Percentiles rank a stretch among this genome's conserved stretches.
These are phyloP conservation scores for Clarireedia paspali DNA, from an alignment of 2,329 filamentous ascomycete species.

Conservation along the genomic window DNA sequence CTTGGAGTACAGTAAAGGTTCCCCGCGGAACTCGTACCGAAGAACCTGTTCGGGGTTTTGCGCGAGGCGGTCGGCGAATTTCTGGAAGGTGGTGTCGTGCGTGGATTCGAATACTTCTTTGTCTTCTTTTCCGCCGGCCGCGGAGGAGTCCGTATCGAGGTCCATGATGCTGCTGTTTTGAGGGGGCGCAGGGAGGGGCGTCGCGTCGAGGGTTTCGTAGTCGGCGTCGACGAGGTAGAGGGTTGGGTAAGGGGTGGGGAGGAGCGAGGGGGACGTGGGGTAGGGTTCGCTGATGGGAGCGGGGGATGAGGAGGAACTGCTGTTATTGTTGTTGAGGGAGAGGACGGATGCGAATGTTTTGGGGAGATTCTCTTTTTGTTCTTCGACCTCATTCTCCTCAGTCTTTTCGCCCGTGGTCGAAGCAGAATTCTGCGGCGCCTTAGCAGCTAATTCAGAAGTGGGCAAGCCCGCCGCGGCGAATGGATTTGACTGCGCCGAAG, in stretches of 20 bases:
- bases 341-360: conserved; percentile 69
- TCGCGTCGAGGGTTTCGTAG: conserved; percentile 71
- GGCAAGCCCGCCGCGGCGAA: conserved; percentile 32
- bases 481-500: conserved; percentile 49
- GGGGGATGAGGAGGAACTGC: conserved; percentile 27
- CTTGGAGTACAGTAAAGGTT: conserved; percentile 73
- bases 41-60: conserved; percentile 81
- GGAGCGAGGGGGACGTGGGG: conserved; percentile 55
- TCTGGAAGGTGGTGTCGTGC: conserved; percentile 70
- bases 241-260: conserved; percentile 64
- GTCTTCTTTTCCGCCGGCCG: conserved; percentile 48
- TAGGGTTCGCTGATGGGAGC: conserved; percentile 58
- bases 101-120: conserved; percentile 64
- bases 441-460: conserved; percentile 30
- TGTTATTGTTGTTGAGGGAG: conserved; percentile 51
- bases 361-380: conserved; percentile 34
- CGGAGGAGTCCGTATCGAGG: conserved; percentile 36
- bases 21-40: conserved; percentile 68
- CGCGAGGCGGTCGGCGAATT: conserved; percentile 68
- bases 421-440: conserved; percentile 32
- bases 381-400: not conserved
- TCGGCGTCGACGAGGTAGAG: conserved; percentile 83
- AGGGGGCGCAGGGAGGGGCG: conserved; percentile 44
- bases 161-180: conserved; percentile 35
- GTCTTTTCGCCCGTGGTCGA: conserved; percentile 6